Evolutionary conservation across 306 rosid genomes (phyloP), one percentile per base, ranked within the genome.

Genomic region (Betula pendula): DNA sequence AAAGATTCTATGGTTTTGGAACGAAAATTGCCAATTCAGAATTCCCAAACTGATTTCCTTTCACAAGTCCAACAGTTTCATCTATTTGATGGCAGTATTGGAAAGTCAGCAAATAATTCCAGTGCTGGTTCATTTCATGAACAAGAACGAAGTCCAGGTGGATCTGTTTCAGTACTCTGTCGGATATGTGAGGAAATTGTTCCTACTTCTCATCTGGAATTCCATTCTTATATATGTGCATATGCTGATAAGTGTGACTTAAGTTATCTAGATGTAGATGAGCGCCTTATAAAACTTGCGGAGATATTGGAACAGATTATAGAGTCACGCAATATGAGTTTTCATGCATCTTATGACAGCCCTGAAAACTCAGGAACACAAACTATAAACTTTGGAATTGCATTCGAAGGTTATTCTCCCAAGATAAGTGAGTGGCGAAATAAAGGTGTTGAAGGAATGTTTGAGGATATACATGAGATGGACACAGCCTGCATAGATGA

Each of bases 391-490:
- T 35, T 66, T 44, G 48, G 47, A 66, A 19, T 38, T 0, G 70
- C 29, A 29, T 66, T 27, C 19, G 70, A 66, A 66, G 48, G 25
- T 8, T 66, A 10, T 40, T 66, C 70, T 66, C 70, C 70, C 49
- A 66, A 38, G 70, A 66, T 66, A 35, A 31, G 27, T 9, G 70
- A 66, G 47, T 66, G 70, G 70, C 48, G 70, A 40, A 66, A 66
- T 38, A 66, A 66, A 66, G 70, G 70, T 66, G 70, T 66, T 66
- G 70, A 66, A 66, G 70, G 70, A 38, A 66, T 66, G 70, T 66
- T 66, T 66, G 70, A 66, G 49, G 70, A 66, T 66, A 66, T 66
- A 66, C 70, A 66, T 66, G 70, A 66, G 70, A 66, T 66, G 70
- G 70, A 66, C 48, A 66, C 70, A 35, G 70, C 70, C 48, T 66